phyloP scores from a whole-genome alignment of 1,139 yeast species.

The Meyerozyma sp. region DNA sequence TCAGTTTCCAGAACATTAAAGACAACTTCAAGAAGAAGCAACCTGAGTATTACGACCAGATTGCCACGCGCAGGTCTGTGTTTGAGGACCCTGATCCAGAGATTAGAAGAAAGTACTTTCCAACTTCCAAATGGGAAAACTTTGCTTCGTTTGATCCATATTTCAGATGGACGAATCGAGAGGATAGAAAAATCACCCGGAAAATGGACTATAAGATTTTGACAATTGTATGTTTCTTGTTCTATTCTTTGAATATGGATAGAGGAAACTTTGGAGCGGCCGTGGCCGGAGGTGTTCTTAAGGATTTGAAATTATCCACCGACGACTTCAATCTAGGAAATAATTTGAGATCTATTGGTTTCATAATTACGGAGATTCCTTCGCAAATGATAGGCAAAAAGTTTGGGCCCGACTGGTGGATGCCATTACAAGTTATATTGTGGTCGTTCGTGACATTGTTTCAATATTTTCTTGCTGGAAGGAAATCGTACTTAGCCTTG shows the following conservation, averaged over 20 bases:
- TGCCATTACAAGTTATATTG: slow-evolving; percentile 44
- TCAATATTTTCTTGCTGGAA: slow-evolving; percentile 36
- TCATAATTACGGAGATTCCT: slow-evolving; percentile 48
- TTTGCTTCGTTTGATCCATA: slow-evolving; percentile 33
- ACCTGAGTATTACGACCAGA: background rate
- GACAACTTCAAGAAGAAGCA: background rate
- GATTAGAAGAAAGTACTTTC: background rate
- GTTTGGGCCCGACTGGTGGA: slow-evolving; percentile 50
- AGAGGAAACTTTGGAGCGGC: slow-evolving; percentile 48
- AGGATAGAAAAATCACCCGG: slow-evolving; percentile 34
- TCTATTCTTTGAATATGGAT: slow-evolving; percentile 48
- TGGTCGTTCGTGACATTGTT: slow-evolving; percentile 50
- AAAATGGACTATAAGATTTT: slow-evolving; percentile 43
- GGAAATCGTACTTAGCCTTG: slow-evolving; percentile 30
- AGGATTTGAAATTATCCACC: slow-evolving; percentile 39
- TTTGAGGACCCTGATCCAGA: slow-evolving; percentile 1
- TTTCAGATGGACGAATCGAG: slow-evolving; percentile 38
- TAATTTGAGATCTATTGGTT: slow-evolving; percentile 39
- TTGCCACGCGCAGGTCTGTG: background rate
- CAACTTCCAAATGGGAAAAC: slow-evolving; percentile 1
- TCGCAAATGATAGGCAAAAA: slow-evolving; percentile 49
- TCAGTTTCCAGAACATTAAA: background rate
- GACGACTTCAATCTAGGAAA: slow-evolving; percentile 45
- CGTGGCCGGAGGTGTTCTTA: slow-evolving; percentile 41
- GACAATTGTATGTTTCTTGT: slow-evolving; percentile 44